These are phyloP conservation scores for Alternaria sp. DNA, from an alignment of 2,329 filamentous ascomycete species.

Conservation along the genomic window DNA sequence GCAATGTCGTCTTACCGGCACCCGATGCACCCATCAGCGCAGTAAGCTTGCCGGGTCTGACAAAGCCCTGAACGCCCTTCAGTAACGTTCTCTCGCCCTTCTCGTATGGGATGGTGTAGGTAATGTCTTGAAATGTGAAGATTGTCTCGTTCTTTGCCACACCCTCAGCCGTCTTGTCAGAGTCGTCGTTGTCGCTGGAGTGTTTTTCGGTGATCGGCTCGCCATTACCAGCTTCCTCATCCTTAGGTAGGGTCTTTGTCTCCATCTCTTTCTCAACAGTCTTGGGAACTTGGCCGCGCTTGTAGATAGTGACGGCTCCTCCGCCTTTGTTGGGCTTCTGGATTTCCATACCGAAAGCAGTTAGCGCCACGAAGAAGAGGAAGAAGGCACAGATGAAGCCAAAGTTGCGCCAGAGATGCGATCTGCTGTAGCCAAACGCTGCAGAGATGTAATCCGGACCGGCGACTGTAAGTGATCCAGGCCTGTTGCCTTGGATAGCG, in stretches of 20 bases:
- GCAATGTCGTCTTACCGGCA: slow-evolving; percentile 46
- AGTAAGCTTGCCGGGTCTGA: slow-evolving; percentile 88
- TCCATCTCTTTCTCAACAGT: slow-evolving; percentile 64
- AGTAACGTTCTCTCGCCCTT: slow-evolving; percentile 57
- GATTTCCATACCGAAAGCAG: slow-evolving; percentile 53
- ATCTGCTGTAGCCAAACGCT: slow-evolving; percentile 61
- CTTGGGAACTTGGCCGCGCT: slow-evolving; percentile 68
- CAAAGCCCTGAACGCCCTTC: slow-evolving; percentile 76
- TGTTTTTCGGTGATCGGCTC: slow-evolving; percentile 35
- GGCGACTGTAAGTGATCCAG: slow-evolving; percentile 59
- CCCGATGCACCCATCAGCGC: slow-evolving; percentile 77
- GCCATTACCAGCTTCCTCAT: slow-evolving; percentile 60
- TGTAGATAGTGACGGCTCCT: slow-evolving; percentile 66
- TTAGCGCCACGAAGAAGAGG: slow-evolving; percentile 56
- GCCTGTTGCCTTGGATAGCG: slow-evolving; percentile 62
- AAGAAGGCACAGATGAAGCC: slow-evolving; percentile 61
- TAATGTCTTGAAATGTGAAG: slow-evolving; percentile 85
- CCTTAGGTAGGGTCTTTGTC: slow-evolving; percentile 52
- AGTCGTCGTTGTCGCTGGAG: slow-evolving; percentile 33
- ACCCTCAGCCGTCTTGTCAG: slow-evolving; percentile 48
- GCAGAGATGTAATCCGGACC: slow-evolving; percentile 64
- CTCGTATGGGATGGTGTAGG: slow-evolving; percentile 70
- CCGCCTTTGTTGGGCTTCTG: slow-evolving; percentile 67
- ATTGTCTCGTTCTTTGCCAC: slow-evolving; percentile 67
- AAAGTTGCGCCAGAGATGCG: slow-evolving; percentile 68